Base-by-base conservation (phyloP, 352 stramenopile genomes). In the Pilasporangium apinafurcum region DNA sequence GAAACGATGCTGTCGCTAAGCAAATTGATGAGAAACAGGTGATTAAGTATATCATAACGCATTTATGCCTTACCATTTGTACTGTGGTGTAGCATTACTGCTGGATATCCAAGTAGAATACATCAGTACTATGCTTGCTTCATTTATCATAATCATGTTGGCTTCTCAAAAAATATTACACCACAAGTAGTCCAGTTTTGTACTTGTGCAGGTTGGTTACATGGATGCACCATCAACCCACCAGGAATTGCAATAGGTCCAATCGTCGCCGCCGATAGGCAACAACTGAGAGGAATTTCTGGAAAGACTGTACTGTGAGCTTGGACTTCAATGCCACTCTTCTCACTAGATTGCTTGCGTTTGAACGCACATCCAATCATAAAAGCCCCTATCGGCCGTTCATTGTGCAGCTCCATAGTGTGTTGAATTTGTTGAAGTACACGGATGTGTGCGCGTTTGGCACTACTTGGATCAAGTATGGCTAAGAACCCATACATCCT, bases 101-200 rank as follows among this genome's bases (percentile, higher is more conserved):
- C n/a, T n/a, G n/a, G n/a, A n/a, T n/a, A n/a, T n/a, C n/a, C 20
- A 16, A 16, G 32, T 5, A 20, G 32, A 37, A 37, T 3, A 5
- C 31, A 36, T 14, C 14, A 36, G 9, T 13, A 28, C 16, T 24
- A 42, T 27, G 16, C 16, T 30, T 7, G 36, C n/a, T 17, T 18
- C 36, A n/a, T 22, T 37, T 18, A 28, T 12, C 37, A 30, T 44
- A 50, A 28, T 48, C 36, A 13, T 8, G 42, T 63, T 55, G 16
- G 16, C 22, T 25, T 44, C 33, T 60, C 38, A 52, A 66, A 69
- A 35, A 81, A 69, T 17, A 81, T 37, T 14, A 59, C 68, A 13
- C 58, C 68, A 22, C 65, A 75, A 25, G 55, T 77, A 38, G 68
- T 81, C 30, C 75, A 59, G 29, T 53, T 59, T 49, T 81, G 65